Evolutionary conservation across 2,329 filamentous ascomycete species (phyloP).

Genomic region (Aspergillus brasiliensis): DNA sequence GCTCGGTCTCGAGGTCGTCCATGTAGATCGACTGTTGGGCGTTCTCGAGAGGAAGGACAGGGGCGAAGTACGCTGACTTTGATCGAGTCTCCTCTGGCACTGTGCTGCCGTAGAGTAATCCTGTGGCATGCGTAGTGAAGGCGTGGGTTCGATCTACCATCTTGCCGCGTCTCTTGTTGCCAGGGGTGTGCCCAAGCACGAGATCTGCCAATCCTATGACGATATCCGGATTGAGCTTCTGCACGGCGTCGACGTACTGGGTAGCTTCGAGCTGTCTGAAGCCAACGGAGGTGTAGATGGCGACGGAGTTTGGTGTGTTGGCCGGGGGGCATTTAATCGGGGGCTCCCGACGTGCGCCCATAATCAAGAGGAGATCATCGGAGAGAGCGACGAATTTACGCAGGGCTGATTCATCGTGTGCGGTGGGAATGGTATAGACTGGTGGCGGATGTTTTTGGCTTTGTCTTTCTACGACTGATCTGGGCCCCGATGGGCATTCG

Average conservation of each 20-base stretch:
- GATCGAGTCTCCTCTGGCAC: slow-evolving; percentile 31
- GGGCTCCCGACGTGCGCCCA: slow-evolving; percentile 77
- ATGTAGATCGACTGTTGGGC: slow-evolving; percentile 80
- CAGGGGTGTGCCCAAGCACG: slow-evolving; percentile 61
- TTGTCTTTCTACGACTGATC: slow-evolving; percentile 63
- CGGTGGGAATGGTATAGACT: slow-evolving; percentile 53
- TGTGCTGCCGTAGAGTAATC: slow-evolving; percentile 41
- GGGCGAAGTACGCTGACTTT: slow-evolving; percentile 60
- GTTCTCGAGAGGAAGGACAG: slow-evolving; percentile 73
- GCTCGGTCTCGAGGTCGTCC: slow-evolving; percentile 68
- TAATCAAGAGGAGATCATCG: slow-evolving; percentile 64
- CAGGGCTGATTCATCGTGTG: slow-evolving; percentile 58
- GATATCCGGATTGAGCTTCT: slow-evolving; percentile 75
- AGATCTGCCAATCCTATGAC: slow-evolving; percentile 76
- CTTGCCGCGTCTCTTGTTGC: slow-evolving; percentile 72
- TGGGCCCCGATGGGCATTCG: slow-evolving; percentile 36
- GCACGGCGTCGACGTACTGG: slow-evolving; percentile 68
- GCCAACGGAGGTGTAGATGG: slow-evolving; percentile 83
- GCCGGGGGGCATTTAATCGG: slow-evolving; percentile 69
- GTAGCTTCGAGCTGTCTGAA: slow-evolving; percentile 70
- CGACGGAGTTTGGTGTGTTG: slow-evolving; percentile 71
- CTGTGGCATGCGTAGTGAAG: slow-evolving; percentile 73
- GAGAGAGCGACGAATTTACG: slow-evolving; percentile 77
- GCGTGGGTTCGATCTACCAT: slow-evolving; percentile 85
- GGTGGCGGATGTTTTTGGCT: slow-evolving; percentile 47